Evolutionary conservation across 2,329 filamentous ascomycete species (phyloP).

Genomic region (Colletotrichum aenigma): DNA sequence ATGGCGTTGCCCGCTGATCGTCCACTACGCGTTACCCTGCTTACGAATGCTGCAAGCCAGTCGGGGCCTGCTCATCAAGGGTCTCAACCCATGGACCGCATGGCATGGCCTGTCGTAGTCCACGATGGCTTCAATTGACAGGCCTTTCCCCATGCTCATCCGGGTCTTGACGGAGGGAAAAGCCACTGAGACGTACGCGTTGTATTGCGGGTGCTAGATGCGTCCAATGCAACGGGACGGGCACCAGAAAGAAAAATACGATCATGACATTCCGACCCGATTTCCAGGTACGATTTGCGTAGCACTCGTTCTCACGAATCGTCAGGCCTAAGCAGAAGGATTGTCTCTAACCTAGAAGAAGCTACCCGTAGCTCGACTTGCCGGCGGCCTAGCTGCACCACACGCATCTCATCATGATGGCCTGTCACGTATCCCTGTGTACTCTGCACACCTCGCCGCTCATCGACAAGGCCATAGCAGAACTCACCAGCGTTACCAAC

Average conservation of each 20-base stretch:
- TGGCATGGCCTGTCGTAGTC: not conserved
- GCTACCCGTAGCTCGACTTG: not conserved
- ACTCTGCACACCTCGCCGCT: not conserved
- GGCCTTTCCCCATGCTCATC: not conserved
- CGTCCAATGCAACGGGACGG: not conserved
- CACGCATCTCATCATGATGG: not conserved
- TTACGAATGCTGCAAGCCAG: not conserved
- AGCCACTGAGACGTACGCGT: not conserved
- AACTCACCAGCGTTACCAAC: not conserved
- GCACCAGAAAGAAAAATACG: not conserved
- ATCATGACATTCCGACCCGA: not conserved
- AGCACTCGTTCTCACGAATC: not conserved
- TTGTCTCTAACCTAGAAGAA: not conserved
- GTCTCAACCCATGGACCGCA: not conserved
- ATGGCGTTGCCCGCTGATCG: not conserved
- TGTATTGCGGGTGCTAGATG: not conserved
- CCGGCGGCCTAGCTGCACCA: not conserved
- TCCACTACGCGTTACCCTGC: not conserved
- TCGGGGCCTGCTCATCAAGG: not conserved
- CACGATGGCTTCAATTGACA: not conserved
- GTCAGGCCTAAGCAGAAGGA: not conserved
- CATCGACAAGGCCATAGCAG: not conserved
- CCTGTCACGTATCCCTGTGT: not conserved
- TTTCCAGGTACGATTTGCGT: not conserved
- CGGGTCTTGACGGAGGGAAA: not conserved